Conservation (phyloP, 2,329 filamentous ascomycete genomes). For the Colletotrichum australisinense region DNA sequence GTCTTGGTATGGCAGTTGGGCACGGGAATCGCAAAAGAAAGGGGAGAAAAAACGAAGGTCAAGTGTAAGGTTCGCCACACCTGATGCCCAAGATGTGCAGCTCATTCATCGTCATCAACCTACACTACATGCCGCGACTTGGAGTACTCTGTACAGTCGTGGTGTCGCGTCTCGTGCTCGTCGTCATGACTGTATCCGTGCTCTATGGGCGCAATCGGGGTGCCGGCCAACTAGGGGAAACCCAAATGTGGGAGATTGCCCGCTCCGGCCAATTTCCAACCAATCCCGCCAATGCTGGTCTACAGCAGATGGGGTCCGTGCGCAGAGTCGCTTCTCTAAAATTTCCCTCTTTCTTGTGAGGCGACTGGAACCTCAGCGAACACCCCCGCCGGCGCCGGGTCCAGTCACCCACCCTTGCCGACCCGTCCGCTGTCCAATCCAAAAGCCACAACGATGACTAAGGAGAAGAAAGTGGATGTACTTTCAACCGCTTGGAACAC, state of each 20-base stretch:
- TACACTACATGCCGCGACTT: not conserved
- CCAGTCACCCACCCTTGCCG: slow-evolving; percentile 9
- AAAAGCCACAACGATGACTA: not conserved
- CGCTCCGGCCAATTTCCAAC: slow-evolving; percentile 26
- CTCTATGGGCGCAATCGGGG: slow-evolving; percentile 7
- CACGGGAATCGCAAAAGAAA: not conserved
- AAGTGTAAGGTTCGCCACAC: slow-evolving; percentile 5
- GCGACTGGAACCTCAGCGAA: slow-evolving; percentile 12
- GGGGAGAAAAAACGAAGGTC: not conserved
- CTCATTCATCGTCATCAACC: slow-evolving; percentile 2
- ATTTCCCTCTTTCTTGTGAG: not conserved
- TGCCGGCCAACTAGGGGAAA: slow-evolving; percentile 18
- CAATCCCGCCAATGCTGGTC: slow-evolving; percentile 22
- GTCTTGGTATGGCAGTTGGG: not conserved
- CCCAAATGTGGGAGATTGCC: slow-evolving; percentile 30
- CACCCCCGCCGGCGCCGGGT: slow-evolving; percentile 7
- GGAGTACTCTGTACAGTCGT: not conserved
- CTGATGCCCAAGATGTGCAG: slow-evolving; percentile 5
- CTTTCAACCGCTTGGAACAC: not conserved
- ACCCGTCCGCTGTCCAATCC: not conserved
- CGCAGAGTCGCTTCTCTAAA: slow-evolving; percentile 12
- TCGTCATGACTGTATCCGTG: slow-evolving; percentile 6
- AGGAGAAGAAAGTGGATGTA: not conserved
- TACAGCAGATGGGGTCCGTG: slow-evolving; percentile 25
- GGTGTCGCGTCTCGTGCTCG: slow-evolving; percentile 3